phyloP scores from a whole-genome alignment of 805 yeast species.

The Geotrichum ghanense region DNA sequence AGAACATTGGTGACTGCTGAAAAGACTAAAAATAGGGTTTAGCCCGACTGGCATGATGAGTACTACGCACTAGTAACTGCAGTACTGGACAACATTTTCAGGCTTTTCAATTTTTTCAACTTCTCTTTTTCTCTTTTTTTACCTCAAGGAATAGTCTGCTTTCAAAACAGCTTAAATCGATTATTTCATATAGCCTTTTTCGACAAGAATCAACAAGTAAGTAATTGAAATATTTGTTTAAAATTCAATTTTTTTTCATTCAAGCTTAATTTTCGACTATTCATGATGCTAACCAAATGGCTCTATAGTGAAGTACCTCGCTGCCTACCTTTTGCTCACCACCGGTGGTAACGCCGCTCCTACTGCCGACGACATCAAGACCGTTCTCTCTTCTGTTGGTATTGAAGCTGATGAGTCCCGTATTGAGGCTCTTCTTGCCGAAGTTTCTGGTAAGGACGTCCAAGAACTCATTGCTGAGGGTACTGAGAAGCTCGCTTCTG shows the following conservation, averaged over 20 bases:
- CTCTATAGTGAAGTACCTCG: constrained; percentile 81
- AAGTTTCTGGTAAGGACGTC: constrained; percentile 89
- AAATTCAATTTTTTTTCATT: too few relatives aligned
- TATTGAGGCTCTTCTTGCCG: constrained; percentile 65
- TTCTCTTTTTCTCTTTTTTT: neutral
- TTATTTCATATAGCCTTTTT: constrained; percentile 19
- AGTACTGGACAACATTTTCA: too few relatives aligned
- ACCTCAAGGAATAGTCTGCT: constrained; percentile 8
- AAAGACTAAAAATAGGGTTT: too few relatives aligned
- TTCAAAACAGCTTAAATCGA: constrained; percentile 21
- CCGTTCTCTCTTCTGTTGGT: constrained; percentile 89
- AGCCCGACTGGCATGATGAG: too few relatives aligned
- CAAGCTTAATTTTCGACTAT: too few relatives aligned
- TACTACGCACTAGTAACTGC: too few relatives aligned
- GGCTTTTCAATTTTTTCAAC: neutral
- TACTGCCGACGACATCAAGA: constrained; percentile 81
- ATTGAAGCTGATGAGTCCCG: constrained; percentile 89
- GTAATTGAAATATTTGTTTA: neutral
- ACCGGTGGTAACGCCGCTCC: constrained; percentile 95
- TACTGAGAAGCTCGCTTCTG: constrained; percentile 90
- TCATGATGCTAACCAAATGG: too few relatives aligned
- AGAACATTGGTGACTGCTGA: too few relatives aligned
- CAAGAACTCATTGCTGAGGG: constrained; percentile 90
- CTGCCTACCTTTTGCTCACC: constrained; percentile 97
- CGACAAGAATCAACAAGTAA: constrained; percentile 13